These are phyloP conservation scores for Calocera viscosa DNA, from an alignment of 768 basidiomycete genomes.

Conservation along the genomic window DNA sequence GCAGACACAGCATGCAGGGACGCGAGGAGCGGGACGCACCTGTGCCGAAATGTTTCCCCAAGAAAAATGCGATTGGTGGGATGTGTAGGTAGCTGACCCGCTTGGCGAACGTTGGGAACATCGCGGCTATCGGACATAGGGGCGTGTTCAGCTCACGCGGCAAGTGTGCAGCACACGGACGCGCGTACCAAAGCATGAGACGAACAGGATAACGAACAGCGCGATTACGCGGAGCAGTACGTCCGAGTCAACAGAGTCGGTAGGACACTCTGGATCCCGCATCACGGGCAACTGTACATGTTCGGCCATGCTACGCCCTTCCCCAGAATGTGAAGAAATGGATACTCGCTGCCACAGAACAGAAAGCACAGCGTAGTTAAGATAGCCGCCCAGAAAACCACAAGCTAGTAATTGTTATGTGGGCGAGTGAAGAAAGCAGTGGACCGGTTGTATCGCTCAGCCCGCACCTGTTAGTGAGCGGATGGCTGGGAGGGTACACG, in stretches of 20 bases:
- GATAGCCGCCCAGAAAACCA: too few relatives aligned
- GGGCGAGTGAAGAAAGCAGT: neutral
- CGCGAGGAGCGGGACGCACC: conserved; percentile 26
- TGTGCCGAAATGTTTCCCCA: conserved; percentile 82
- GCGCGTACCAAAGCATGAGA: conserved; percentile 50
- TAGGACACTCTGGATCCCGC: neutral
- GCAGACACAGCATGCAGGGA: conserved; percentile 5
- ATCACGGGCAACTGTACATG: neutral
- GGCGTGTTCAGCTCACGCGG: neutral
- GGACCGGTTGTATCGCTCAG: neutral
- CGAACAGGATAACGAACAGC: conserved; percentile 36
- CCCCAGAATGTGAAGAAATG: neutral
- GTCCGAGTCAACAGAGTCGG: conserved; percentile 1
- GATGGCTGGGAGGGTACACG: neutral
- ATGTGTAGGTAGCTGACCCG: conserved; percentile 42
- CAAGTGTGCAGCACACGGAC: conserved; percentile 16
- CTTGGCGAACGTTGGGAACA: conserved; percentile 56
- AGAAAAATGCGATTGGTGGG: conserved; percentile 59
- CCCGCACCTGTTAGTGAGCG: neutral
- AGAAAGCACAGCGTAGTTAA: neutral
- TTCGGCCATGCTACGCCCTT: neutral
- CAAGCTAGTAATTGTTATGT: neutral
- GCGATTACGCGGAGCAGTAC: neutral
- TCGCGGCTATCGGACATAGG: conserved; percentile 36
- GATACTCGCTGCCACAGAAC: neutral